Evolutionary conservation across 192 early-diverging fungal species (phyloP).

Genomic region (Phycomyces blakesleeanus): DNA sequence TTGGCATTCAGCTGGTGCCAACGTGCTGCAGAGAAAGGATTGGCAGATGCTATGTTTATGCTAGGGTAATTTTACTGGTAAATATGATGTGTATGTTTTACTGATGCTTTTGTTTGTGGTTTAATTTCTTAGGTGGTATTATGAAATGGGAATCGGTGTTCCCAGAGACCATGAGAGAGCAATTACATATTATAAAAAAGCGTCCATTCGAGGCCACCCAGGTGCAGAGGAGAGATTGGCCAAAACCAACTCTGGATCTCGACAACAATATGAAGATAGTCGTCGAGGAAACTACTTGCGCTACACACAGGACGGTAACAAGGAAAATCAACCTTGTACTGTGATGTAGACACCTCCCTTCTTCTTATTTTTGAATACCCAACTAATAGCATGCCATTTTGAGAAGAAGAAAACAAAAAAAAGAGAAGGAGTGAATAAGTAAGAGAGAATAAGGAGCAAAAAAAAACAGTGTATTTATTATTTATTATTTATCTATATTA

Average conservation of each 20-base stretch:
- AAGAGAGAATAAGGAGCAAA: too few species aligned
- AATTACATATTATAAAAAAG: slow-evolving; percentile 27
- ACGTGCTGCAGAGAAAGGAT: slow-evolving; percentile 70
- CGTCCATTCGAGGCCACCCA: slow-evolving; percentile 22
- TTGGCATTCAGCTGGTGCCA: slow-evolving; percentile 77
- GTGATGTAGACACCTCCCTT: not conserved
- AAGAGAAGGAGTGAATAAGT: too few species aligned
- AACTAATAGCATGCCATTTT: not conserved
- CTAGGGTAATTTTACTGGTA: slow-evolving; percentile 62
- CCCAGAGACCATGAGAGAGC: slow-evolving; percentile 24
- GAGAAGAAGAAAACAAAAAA: too few species aligned
- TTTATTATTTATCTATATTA: too few species aligned
- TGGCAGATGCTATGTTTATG: slow-evolving; percentile 79
- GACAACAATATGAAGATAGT: slow-evolving; percentile 7
- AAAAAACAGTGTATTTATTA: too few species aligned
- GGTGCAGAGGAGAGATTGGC: slow-evolving; percentile 11
- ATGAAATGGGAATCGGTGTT: slow-evolving; percentile 34
- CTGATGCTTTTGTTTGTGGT: not conserved
- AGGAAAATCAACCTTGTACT: not conserved
- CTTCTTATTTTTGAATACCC: not conserved
- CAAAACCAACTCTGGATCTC: not conserved
- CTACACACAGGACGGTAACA: not conserved
- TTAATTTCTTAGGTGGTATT: slow-evolving; percentile 27
- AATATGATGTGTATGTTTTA: not conserved
- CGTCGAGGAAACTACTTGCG: not conserved